Conservation (phyloP, 345 rosid genomes). For the Gynandropsis gynandra region DNA sequence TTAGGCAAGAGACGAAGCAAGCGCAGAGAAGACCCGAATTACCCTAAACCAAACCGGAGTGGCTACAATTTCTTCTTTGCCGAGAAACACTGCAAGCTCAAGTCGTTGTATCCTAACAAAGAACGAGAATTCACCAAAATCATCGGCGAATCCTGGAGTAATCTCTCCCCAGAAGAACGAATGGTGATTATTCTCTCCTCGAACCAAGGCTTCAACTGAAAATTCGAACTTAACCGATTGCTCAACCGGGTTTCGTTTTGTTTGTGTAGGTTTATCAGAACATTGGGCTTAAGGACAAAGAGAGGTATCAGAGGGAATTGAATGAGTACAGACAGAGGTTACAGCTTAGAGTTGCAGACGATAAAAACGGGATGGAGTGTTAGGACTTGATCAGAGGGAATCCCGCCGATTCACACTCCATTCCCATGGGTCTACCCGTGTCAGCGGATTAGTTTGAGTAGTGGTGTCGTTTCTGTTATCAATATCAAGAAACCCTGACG, state of each 20-base stretch:
- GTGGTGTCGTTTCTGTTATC: too few relatives aligned
- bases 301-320: conserved; percentile 76
- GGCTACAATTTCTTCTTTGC: conserved; percentile 96
- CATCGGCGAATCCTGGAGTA: conserved; percentile 90
- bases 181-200: conserved; percentile 34
- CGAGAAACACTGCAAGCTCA: conserved; percentile 79
- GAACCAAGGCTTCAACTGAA: too few relatives aligned
- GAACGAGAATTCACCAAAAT: conserved; percentile 90
- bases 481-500: too few relatives aligned
- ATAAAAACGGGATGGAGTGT: conserved; percentile 13
- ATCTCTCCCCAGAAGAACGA: conserved; percentile 65
- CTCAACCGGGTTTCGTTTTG: too few relatives aligned
- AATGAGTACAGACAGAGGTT: conserved; percentile 67
- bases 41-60: conserved; percentile 90
- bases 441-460: too few relatives aligned
- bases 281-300: conserved; percentile 82
- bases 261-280: conserved; percentile 70
- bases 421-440: too few relatives aligned
- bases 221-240: too few relatives aligned
- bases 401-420: too few relatives aligned
- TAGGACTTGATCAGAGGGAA: too few relatives aligned
- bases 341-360: conserved; percentile 17
- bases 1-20: conserved; percentile 36
- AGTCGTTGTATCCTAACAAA: conserved; percentile 64
- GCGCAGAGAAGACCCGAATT: conserved; percentile 70